Percentiles rank a stretch among this genome's conserved stretches.
phyloP scores from a whole-genome alignment of 371 early-diverging fungal genomes.

The Actinomucor elegans region DNA sequence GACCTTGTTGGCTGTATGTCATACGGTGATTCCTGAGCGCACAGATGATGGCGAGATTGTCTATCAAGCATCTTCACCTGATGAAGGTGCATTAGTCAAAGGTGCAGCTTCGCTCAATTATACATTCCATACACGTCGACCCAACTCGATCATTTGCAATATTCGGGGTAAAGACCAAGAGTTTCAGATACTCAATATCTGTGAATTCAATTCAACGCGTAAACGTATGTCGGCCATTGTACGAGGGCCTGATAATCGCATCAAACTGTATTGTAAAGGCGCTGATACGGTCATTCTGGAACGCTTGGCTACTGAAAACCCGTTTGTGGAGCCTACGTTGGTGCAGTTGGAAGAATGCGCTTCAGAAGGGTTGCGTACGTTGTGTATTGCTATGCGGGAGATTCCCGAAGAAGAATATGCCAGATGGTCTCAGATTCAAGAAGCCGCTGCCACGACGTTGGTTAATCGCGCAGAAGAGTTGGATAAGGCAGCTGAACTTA shows the following conservation, averaged over 20 bases:
- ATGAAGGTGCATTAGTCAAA: conserved; percentile 80
- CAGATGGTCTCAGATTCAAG: conserved; percentile 81
- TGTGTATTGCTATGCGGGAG: conserved; percentile 93
- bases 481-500: conserved; percentile 90
- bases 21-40: conserved; percentile 56
- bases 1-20: conserved; percentile 61
- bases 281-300: conserved; percentile 98
- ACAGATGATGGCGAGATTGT: conserved; percentile 28
- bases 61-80: conserved; percentile 82
- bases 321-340: conserved; percentile 76
- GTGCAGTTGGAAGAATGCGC: conserved; percentile 87
- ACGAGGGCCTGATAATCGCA: conserved; percentile 86
- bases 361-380: conserved; percentile 88
- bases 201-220: conserved; percentile 97
- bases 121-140: conserved; percentile 79
- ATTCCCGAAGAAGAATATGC: conserved; percentile 87
- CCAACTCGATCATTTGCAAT: conserved; percentile 79
- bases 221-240: conserved; percentile 96
- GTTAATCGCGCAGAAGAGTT: conserved; percentile 85
- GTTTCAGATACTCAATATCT: conserved; percentile 89
- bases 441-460: conserved; percentile 87
- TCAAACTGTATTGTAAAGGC: conserved; percentile 97
- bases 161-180: conserved; percentile 68
- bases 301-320: conserved; percentile 75
- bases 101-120: conserved; percentile 74